These are phyloP conservation scores for Favolaschia claudopus DNA, from an alignment of 768 basidiomycete species.

Conservation along the genomic window DNA sequence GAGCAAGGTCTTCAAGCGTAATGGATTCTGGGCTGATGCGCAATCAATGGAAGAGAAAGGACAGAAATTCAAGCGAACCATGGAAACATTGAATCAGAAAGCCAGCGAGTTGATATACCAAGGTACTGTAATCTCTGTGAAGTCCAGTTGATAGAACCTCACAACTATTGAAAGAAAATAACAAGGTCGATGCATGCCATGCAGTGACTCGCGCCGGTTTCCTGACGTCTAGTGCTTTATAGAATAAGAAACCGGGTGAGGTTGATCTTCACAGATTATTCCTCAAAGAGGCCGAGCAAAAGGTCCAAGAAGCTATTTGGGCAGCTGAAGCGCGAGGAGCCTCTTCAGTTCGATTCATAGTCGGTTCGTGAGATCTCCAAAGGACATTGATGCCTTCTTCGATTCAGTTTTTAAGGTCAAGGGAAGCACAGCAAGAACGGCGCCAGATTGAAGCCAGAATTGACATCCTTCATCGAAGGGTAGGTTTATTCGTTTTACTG, in stretches of 20 bases:
- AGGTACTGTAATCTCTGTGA: no score
- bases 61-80: no score
- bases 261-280: constrained; percentile 18
- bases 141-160: no score
- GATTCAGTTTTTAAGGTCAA: constrained; percentile 3
- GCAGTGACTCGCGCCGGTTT: background rate
- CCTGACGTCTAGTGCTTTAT: background rate
- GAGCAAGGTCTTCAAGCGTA: no score
- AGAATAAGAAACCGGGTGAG: constrained; percentile 1
- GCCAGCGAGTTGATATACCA: no score
- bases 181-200: background rate
- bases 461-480: background rate
- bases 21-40: no score
- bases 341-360: constrained; percentile 8
- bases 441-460: constrained; percentile 1
- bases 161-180: background rate
- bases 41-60: no score
- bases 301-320: constrained; percentile 1
- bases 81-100: no score
- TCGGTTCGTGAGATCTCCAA: constrained; percentile 10
- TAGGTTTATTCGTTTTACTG: background rate
- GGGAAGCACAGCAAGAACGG: constrained; percentile 4
- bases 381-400: background rate
- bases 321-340: background rate
- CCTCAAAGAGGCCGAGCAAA: constrained; percentile 15